Evolutionary conservation across 148 eudicot species (phyloP), one percentile per base, ranked within the genome.

Genomic region (Persicaria maculosa): DNA sequence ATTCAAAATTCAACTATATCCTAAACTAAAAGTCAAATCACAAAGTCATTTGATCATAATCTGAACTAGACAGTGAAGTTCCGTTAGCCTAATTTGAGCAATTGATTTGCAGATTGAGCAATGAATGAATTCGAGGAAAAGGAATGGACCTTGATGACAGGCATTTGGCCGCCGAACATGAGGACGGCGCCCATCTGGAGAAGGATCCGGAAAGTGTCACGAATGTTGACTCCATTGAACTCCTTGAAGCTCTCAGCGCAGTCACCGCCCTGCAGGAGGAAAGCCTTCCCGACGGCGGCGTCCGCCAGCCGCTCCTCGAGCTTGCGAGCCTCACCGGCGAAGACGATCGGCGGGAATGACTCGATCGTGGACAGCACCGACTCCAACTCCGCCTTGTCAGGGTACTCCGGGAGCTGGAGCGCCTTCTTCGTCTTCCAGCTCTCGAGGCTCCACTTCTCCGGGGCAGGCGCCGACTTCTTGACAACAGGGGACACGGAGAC

Each of bases 151-250:
- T 88, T 88, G 14, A 88, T 76, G 17, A 88, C 85, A n/a, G 92
- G 89, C 89, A 88, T 75, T 77, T 88, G 92, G 9, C 88, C 89
- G 46, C 89, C 89, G 44, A 86, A 88, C 84, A 81, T 88, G 48
- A 88, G 72, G 46, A 88, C 92, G 43, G 85, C 89, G 10, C 89
- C 79, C 92, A 88, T 88, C 81, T 88, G 89, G 40, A 88, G 81
- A 12, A 88, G 76, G 22, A 88, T 82, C 53, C 87, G 75, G 58
- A 86, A 86, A 25, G 89, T 88, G 50, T 88, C 91, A 44, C 89
- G 68, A 57, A 88, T 84, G 17, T 86, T 88, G 62, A 80, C 76
- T 0, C 86, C 82, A 77, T 72, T 76, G 50, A 82, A 82, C 86
- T 86, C 91, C 2, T 31, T 31, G 40, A 31, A 31, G 40, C 40